These are phyloP conservation scores for Citrullus mucosospermus DNA, from an alignment of 306 rosid species.

Conservation along the genomic window DNA sequence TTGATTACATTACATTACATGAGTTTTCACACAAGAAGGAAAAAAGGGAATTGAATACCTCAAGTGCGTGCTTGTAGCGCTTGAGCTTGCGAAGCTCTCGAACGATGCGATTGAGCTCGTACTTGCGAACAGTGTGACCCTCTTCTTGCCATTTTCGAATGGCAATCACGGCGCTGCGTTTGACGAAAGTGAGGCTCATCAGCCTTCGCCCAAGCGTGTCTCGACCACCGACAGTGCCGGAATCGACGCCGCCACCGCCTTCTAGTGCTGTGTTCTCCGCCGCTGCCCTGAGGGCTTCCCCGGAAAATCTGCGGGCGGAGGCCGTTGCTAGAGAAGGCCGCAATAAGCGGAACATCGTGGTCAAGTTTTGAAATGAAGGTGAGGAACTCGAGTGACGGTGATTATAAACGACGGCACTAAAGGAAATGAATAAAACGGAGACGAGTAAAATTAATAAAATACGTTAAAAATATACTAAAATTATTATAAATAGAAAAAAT, in stretches of 20 bases:
- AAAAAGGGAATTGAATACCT: slow-evolving; percentile 29
- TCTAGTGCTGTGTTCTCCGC: slow-evolving; percentile 5
- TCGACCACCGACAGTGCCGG: slow-evolving; percentile 19
- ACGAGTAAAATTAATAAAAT: no score
- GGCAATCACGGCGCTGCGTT: slow-evolving; percentile 68
- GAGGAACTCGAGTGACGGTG: not conserved
- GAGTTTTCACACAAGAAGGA: not conserved
- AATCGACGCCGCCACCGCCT: not conserved
- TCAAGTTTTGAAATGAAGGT: not conserved
- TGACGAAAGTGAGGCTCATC: slow-evolving; percentile 51
- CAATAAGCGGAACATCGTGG: slow-evolving; percentile 33
- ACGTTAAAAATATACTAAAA: no score
- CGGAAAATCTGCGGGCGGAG: slow-evolving; percentile 37
- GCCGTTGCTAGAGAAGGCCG: slow-evolving; percentile 21
- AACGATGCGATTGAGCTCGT: slow-evolving; percentile 75
- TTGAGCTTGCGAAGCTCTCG: slow-evolving; percentile 81
- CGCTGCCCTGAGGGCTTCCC: slow-evolving; percentile 17
- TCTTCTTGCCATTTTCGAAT: slow-evolving; percentile 81
- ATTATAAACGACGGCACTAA: not conserved
- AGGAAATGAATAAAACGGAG: no score
- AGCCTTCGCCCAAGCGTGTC: slow-evolving; percentile 73
- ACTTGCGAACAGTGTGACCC: slow-evolving; percentile 54
- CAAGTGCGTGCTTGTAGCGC: slow-evolving; percentile 84
- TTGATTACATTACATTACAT: not conserved
- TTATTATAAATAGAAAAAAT: no score